phyloP scores from a whole-genome alignment of 2,329 filamentous ascomycete species.

The Trichoderma endophyticum region DNA sequence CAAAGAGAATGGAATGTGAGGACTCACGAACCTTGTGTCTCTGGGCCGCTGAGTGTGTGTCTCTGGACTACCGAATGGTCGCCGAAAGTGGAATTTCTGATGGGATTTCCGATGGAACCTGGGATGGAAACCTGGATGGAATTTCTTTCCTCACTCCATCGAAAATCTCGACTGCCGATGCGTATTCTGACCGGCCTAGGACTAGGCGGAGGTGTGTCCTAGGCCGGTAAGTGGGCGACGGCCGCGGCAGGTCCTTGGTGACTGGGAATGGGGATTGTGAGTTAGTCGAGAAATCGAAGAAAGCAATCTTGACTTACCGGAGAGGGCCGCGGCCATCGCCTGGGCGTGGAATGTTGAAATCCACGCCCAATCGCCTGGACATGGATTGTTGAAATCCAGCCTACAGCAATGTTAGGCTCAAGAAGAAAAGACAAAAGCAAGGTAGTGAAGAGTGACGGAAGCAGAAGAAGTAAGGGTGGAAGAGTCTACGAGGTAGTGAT shows the following conservation, averaged over 20 bases:
- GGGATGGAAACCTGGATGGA: slow-evolving; percentile 7
- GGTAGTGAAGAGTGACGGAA: background rate
- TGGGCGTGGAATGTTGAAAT: background rate
- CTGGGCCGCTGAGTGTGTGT: too few species aligned
- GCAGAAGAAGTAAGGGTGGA: background rate
- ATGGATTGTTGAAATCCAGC: background rate
- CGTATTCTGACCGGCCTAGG: slow-evolving; percentile 24
- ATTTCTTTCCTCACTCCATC: slow-evolving; percentile 30
- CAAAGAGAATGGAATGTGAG: background rate
- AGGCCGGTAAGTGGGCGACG: too few species aligned
- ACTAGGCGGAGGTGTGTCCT: background rate
- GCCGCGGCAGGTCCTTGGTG: too few species aligned
- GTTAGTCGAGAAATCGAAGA: background rate
- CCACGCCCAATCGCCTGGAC: too few species aligned
- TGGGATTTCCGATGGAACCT: slow-evolving; percentile 22
- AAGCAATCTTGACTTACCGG: background rate
- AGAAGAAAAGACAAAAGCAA: background rate
- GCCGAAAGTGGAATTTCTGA: background rate
- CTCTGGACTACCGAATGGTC: background rate
- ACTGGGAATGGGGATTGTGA: background rate
- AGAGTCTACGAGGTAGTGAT: background rate
- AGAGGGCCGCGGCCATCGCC: background rate
- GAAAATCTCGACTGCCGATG: slow-evolving; percentile 30
- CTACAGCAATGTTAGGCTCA: background rate
- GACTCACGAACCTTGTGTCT: background rate